Percentiles rank a stretch among this genome's conserved stretches.
Conservation (phyloP, 2,329 filamentous ascomycete species). For the Calonectria pteridis region DNA sequence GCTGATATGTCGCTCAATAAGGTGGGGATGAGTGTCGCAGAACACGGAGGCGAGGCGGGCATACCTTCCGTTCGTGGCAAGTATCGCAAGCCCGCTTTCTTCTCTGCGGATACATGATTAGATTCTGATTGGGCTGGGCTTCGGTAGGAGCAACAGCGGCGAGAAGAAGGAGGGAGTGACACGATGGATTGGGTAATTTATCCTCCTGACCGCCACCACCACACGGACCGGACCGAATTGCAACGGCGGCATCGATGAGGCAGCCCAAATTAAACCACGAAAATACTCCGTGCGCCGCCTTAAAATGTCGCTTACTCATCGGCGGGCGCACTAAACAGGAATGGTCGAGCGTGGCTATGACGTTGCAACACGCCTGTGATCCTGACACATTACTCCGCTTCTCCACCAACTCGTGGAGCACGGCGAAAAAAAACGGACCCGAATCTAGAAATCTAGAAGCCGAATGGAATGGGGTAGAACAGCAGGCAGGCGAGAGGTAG, state of each 20-base stretch:
- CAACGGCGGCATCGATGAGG: background rate
- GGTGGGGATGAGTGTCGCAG: background rate
- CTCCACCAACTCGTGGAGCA: background rate
- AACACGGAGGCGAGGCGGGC: background rate
- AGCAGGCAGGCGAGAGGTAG: too few relatives aligned
- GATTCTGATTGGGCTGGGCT: background rate
- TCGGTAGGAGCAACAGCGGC: background rate
- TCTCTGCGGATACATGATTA: background rate
- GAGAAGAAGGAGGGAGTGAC: background rate
- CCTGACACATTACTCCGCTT: background rate
- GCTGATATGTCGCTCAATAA: background rate
- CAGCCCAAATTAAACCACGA: background rate
- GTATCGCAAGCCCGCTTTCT: conserved; percentile 8
- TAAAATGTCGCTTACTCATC: conserved; percentile 4
- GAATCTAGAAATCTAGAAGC: background rate
- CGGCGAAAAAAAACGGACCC: background rate
- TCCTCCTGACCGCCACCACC: background rate
- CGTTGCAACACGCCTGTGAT: background rate
- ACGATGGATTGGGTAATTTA: background rate
- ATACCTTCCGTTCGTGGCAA: conserved; percentile 14
- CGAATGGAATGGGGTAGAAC: background rate
- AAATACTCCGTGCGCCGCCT: background rate
- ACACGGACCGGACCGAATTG: background rate
- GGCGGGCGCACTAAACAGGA: background rate
- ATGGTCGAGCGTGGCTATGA: background rate